A percentile compares a stretch with the other conserved stretches of the same genome.
These are phyloP conservation scores for Phytophthora palmivora DNA, from an alignment of 352 stramenopile species.

Conservation along the genomic window DNA sequence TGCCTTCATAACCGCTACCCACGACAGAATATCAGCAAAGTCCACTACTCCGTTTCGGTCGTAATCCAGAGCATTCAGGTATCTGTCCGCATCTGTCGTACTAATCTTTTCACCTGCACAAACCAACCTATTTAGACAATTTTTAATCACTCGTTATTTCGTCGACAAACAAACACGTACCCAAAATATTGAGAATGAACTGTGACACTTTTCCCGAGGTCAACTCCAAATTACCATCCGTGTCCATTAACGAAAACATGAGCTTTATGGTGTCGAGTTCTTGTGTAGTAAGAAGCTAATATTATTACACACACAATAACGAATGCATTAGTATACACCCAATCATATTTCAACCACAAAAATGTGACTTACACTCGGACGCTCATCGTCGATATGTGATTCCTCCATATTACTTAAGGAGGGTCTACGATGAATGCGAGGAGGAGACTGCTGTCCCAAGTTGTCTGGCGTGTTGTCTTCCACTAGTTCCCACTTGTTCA, in stretches of 20 bases:
- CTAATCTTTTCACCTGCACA: slow-evolving; percentile 67
- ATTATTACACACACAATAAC: not conserved
- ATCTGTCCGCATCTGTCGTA: slow-evolving; percentile 52
- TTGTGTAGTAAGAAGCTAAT: slow-evolving; percentile 54
- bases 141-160: no score
- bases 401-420: slow-evolving; percentile 26
- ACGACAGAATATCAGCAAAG: slow-evolving; percentile 81
- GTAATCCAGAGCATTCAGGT: slow-evolving; percentile 78
- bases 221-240: slow-evolving; percentile 73
- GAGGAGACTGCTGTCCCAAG: slow-evolving; percentile 6
- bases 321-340: slow-evolving; percentile 1
- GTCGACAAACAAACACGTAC: slow-evolving; percentile 35
- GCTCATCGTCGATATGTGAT: slow-evolving; percentile 26
- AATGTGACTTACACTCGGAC: slow-evolving; percentile 36
- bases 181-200: slow-evolving; percentile 82
- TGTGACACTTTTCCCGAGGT: slow-evolving; percentile 58
- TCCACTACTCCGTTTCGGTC: slow-evolving; percentile 78
- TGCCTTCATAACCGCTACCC: slow-evolving; percentile 75
- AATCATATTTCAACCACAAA: not conserved
- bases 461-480: slow-evolving; percentile 38
- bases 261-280: slow-evolving; percentile 85
- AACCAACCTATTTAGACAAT: not conserved
- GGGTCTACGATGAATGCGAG: slow-evolving; percentile 28
- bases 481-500: slow-evolving; percentile 68
- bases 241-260: slow-evolving; percentile 85